Evolutionary conservation across 2,329 filamentous ascomycete genomes (phyloP), one percentile per base, ranked within the genome.

Genomic region (Alternaria brassicae): DNA sequence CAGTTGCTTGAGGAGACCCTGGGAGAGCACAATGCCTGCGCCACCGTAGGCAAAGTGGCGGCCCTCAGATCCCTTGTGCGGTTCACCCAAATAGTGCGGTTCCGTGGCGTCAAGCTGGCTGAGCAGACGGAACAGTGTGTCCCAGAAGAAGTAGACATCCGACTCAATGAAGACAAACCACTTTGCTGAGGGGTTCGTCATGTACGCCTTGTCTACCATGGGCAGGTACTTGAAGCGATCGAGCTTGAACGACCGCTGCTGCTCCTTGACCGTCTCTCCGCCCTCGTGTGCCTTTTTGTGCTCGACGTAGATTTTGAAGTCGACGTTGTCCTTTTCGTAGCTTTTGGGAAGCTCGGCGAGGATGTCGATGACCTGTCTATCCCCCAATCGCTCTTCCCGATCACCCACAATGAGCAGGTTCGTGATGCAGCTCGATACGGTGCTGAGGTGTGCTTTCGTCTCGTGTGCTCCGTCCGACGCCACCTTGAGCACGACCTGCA

Each of bases 151-250:
- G 65, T 76, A 77, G 44, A 76, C 72, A 59, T 79, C 77, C 15
- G 74, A 72, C 60, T 79, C 76, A 44, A 78, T 66, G 63, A 78
- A 78, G 60, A 78, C 70, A 53, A 74, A 79, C 76, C 76, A 79
- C 58, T 77, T 73, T 39, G 72, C 74, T 47, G 71, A 70, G 23
- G 75, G 76, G 48, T 71, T 72, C 47, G 77, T 51, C 13, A 69
- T 67, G 58, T 82, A 78, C 0, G 83, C 81, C 71, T 84, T 83
- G 60, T 84, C 81, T 3, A 84, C 81, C 78, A 86, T 82, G 36
- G 84, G 84, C 53, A 86, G 76, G 71, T 86, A 86, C 72, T 86
- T 86, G 82, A 84, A 86, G 66, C 85, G 85, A 69, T 86, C 84
- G 27, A 86, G 75, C 61, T 80, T 82, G 83, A 84, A 86, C 34